These are phyloP conservation scores for Secale cereale DNA, from an alignment of 176 grass and related monocot genomes.

Conservation along the genomic window DNA sequence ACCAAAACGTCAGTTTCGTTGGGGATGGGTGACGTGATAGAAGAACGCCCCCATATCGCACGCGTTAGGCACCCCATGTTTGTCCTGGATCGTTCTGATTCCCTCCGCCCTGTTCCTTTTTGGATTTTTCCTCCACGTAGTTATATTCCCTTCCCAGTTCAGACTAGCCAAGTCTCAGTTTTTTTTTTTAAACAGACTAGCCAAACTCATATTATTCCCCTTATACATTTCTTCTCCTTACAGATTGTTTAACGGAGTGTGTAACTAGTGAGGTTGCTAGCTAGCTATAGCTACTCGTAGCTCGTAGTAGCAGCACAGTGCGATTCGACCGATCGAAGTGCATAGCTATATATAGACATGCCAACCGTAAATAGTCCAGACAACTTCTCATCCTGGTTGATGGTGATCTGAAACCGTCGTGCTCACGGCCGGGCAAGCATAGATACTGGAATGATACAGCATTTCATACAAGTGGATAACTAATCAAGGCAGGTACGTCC, in stretches of 20 bases:
- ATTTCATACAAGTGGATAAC: neutral
- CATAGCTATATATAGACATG: neutral
- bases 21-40: conserved; percentile 35
- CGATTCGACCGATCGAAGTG: neutral
- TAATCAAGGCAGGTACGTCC: neutral
- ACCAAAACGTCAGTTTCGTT: neutral
- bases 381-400: neutral
- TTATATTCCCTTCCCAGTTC: conserved; percentile 9
- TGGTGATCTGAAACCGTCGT: neutral
- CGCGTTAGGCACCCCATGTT: conserved; percentile 27
- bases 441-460: neutral
- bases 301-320: neutral
- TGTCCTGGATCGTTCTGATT: conserved; percentile 36
- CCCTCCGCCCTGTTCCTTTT: neutral
- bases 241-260: neutral
- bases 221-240: neutral
- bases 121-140: conserved; percentile 21
- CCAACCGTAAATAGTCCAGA: neutral
- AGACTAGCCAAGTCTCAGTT: neutral
- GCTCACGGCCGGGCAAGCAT: neutral
- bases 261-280: too few relatives aligned
- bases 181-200: too few relatives aligned
- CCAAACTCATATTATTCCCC: neutral
- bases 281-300: too few relatives aligned
- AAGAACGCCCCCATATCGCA: neutral